Evolutionary conservation across 169 alveolate genomes (phyloP).

Genomic region (Neospora caninum): DNA sequence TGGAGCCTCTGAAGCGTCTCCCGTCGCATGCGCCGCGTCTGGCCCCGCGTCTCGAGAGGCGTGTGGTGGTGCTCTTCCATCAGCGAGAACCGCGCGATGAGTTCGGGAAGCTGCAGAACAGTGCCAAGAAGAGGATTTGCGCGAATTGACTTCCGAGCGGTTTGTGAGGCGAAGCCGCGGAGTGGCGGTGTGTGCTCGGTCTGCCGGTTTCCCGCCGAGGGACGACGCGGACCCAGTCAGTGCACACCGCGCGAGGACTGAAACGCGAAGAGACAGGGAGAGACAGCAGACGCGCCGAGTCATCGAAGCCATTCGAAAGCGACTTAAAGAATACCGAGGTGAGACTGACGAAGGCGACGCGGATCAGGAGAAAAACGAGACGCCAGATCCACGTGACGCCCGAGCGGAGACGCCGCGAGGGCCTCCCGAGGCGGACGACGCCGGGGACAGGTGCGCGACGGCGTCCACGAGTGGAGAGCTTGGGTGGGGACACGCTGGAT

Average conservation of each 20-base stretch:
- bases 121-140: not conserved
- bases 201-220: not conserved
- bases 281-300: not conserved
- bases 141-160: not conserved
- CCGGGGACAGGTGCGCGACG: too few species aligned
- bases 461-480: too few species aligned
- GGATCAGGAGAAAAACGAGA: not conserved
- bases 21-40: not conserved
- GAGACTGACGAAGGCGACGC: not conserved
- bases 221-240: not conserved
- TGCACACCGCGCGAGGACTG: not conserved
- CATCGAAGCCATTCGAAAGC: not conserved
- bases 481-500: too few species aligned
- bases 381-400: too few species aligned
- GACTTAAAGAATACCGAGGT: not conserved
- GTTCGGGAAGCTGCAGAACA: not conserved
- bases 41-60: conserved; percentile 24
- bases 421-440: too few species aligned
- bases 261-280: not conserved
- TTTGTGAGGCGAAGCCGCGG: not conserved
- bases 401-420: too few species aligned
- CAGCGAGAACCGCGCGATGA: not conserved
- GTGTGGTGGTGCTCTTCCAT: not conserved
- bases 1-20: not conserved
- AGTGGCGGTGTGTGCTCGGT: not conserved